phyloP scores from a whole-genome alignment of 129 eudicot genomes.

The Chrysanthemum makinoi region DNA sequence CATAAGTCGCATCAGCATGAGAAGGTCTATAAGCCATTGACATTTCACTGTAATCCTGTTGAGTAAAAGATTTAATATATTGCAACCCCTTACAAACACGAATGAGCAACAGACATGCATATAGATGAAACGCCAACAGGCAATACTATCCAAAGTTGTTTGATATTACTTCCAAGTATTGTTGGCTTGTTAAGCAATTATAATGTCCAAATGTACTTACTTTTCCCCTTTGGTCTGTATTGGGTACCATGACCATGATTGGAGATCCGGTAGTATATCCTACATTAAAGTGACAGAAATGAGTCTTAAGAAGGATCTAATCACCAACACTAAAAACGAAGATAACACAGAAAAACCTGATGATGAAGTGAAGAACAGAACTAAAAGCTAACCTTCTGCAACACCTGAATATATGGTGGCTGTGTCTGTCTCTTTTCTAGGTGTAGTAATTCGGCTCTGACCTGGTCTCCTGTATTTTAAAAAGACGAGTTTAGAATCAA shows the following conservation, averaged over 20 bases:
- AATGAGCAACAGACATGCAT: not conserved
- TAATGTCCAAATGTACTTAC: conserved; percentile 40
- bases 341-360: conserved; percentile 11
- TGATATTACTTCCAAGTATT: not conserved
- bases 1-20: conserved; percentile 99
- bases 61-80: conserved; percentile 20
- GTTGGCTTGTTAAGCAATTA: conserved; percentile 5
- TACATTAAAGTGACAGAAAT: conserved; percentile 33
- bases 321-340: conserved; percentile 2
- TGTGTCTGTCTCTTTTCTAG: conserved; percentile 95
- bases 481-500: conserved; percentile 8
- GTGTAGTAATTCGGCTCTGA: conserved; percentile 94
- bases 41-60: conserved; percentile 93
- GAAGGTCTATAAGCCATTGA: conserved; percentile 95
- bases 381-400: conserved; percentile 66
- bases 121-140: conserved; percentile 4
- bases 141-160: not conserved
- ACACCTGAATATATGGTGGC: conserved; percentile 79
- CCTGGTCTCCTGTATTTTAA: conserved; percentile 82
- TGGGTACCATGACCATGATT: conserved; percentile 83
- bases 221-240: conserved; percentile 95
- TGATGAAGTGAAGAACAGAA: conserved; percentile 4
- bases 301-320: conserved; percentile 18
- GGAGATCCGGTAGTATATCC: conserved; percentile 96
- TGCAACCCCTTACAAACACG: conserved; percentile 22